Evolutionary conservation across 2,329 filamentous ascomycete species (phyloP).

Genomic region (Aspergillus sergii): DNA sequence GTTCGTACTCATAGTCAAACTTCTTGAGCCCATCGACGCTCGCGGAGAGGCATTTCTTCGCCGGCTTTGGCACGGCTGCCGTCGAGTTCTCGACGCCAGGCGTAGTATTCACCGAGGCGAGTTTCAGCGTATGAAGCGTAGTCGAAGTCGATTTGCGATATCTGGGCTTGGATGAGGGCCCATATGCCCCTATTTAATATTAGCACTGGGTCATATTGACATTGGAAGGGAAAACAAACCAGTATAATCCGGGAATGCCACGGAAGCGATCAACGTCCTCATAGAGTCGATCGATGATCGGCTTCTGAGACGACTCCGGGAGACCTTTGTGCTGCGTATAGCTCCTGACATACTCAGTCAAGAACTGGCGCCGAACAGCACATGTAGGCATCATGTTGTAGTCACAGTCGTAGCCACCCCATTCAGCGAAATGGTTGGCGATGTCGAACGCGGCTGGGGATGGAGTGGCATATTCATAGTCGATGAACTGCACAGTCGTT

Average conservation of each 20-base stretch:
- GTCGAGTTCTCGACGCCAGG: conserved; percentile 76
- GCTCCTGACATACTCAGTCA: conserved; percentile 77
- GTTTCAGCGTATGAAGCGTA: conserved; percentile 89
- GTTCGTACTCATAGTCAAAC: conserved; percentile 22
- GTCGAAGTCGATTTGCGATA: conserved; percentile 95
- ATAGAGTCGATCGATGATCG: conserved; percentile 70
- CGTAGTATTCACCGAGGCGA: conserved; percentile 87
- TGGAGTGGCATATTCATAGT: conserved; percentile 96
- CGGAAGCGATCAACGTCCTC: conserved; percentile 84
- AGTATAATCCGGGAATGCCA: conserved; percentile 85
- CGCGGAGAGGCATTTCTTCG: conserved; percentile 70
- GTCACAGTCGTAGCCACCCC: conserved; percentile 96
- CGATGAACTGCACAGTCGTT: conserved; percentile 79
- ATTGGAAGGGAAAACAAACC: conserved; percentile 39
- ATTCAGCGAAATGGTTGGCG: conserved; percentile 97
- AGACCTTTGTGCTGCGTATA: conserved; percentile 61
- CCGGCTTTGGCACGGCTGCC: conserved; percentile 60
- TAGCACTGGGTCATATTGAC: background rate
- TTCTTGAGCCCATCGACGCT: conserved; percentile 75
- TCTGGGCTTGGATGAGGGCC: conserved; percentile 91
- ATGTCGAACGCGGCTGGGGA: conserved; percentile 95
- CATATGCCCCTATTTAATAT: conserved; percentile 80
- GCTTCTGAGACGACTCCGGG: conserved; percentile 51
- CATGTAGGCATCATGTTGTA: conserved; percentile 79
- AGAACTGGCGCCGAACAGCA: conserved; percentile 75